A percentile compares a stretch with the other conserved stretches of the same genome.
Evolutionary conservation across 768 basidiomycete genomes (phyloP).

Genomic region (Phylloporus rhodoxanthus): DNA sequence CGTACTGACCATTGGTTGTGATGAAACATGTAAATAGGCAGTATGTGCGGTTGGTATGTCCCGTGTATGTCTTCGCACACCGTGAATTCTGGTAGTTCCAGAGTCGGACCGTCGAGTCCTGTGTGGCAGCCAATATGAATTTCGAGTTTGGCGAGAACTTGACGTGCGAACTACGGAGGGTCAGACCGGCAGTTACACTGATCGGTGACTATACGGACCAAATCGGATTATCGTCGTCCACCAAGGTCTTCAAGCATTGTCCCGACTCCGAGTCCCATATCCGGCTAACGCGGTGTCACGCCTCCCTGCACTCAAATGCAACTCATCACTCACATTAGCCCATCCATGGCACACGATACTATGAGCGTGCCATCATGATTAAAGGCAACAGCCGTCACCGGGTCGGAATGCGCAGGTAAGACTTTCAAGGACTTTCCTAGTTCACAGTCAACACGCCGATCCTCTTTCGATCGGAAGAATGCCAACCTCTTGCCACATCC

Average conservation of each 20-base stretch:
- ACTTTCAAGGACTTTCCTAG: constrained; percentile 80
- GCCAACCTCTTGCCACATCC: constrained; percentile 83
- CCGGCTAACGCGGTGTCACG: constrained; percentile 50
- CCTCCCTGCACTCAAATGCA: constrained; percentile 1
- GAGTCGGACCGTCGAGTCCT: constrained; percentile 89
- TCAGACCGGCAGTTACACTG: constrained; percentile 8
- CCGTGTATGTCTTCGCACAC: constrained; percentile 88
- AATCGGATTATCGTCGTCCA: constrained; percentile 94
- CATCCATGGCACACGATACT: constrained; percentile 94
- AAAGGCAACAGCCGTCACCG: constrained; percentile 90
- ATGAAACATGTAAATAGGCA: constrained; percentile 70
- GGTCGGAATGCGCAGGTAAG: constrained; percentile 94
- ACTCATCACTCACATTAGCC: constrained; percentile 68
- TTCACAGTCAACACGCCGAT: background rate
- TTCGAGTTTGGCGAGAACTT: constrained; percentile 89
- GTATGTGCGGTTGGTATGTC: constrained; percentile 82
- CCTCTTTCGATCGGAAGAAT: background rate
- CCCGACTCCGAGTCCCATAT: constrained; percentile 97
- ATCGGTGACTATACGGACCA: constrained; percentile 43
- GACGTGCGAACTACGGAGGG: constrained; percentile 63
- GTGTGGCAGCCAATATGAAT: constrained; percentile 84
- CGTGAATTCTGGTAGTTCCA: constrained; percentile 92
- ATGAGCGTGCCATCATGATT: constrained; percentile 94
- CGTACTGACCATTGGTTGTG: constrained; percentile 52
- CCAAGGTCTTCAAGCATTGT: constrained; percentile 94